Evolutionary conservation across 2,329 filamentous ascomycete species (phyloP).

Genomic region (Diaporthe ampelina): DNA sequence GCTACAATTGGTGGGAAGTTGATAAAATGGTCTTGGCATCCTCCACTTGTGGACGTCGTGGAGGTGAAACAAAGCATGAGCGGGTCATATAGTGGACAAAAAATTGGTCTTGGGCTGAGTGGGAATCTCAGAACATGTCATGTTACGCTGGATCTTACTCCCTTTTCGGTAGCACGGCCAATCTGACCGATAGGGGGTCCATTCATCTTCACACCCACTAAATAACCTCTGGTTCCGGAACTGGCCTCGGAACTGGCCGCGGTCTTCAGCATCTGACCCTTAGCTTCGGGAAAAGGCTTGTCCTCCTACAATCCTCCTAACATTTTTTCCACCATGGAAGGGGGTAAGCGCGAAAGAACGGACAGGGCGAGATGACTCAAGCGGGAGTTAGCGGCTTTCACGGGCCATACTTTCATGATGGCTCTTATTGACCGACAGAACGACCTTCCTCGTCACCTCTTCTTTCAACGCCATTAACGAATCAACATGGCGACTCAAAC

Average conservation of each 20-base stretch:
- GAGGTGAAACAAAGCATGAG: not conserved
- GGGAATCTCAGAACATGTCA: slow-evolving; percentile 1
- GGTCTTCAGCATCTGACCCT: too few relatives aligned
- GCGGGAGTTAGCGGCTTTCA: too few relatives aligned
- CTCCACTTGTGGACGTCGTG: not conserved
- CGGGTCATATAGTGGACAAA: not conserved
- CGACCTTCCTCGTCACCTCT: too few relatives aligned
- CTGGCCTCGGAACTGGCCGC: not conserved
- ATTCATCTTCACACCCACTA: not conserved
- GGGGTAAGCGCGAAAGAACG: too few relatives aligned
- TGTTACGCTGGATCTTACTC: not conserved
- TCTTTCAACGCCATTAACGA: too few relatives aligned
- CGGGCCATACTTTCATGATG: too few relatives aligned
- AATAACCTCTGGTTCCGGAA: not conserved
- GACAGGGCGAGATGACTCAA: too few relatives aligned
- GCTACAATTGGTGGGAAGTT: not conserved
- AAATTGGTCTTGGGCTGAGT: not conserved
- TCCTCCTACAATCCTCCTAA: too few relatives aligned
- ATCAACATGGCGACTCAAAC: too few relatives aligned
- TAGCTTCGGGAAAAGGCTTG: too few relatives aligned
- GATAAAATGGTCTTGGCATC: not conserved
- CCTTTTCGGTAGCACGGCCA: not conserved
- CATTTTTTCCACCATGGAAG: too few relatives aligned
- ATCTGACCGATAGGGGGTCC: not conserved
- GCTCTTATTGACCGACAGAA: too few relatives aligned